A percentile compares a stretch with the other conserved stretches of the same genome.
Conservation (phyloP, 176 grass and related monocot species). For the Puccinellia tenuiflora region DNA sequence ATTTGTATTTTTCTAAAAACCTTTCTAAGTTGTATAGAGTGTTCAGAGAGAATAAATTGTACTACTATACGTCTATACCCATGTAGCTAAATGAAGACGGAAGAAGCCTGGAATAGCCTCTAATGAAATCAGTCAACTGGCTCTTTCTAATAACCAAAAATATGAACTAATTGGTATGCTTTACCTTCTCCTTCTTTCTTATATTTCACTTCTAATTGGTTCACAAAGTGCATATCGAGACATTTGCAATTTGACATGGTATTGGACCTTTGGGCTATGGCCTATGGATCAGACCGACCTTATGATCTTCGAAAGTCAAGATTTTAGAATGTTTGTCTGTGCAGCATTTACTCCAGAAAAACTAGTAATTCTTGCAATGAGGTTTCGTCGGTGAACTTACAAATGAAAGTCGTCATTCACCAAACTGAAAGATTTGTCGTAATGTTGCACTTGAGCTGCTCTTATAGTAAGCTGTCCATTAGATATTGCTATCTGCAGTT, state of each 20-base stretch:
- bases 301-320: background rate
- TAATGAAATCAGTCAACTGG: background rate
- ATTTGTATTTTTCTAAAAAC: background rate
- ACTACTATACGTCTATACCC: background rate
- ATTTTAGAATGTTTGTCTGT: background rate
- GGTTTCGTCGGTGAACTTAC: background rate
- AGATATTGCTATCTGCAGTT: background rate
- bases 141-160: background rate
- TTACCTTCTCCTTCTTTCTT: background rate
- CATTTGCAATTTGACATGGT: background rate
- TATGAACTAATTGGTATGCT: background rate
- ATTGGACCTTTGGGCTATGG: background rate
- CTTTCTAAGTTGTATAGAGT: background rate
- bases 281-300: background rate
- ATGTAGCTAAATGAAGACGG: background rate
- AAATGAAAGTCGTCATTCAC: background rate
- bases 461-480: background rate
- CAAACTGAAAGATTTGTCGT: background rate
- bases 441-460: background rate
- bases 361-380: background rate
- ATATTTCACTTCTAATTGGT: background rate
- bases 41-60: background rate
- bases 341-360: background rate
- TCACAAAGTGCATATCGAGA: background rate
- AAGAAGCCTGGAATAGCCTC: background rate